Evolutionary conservation across 2,329 filamentous ascomycete genomes (phyloP).

Genomic region (Colletotrichum sp.): DNA sequence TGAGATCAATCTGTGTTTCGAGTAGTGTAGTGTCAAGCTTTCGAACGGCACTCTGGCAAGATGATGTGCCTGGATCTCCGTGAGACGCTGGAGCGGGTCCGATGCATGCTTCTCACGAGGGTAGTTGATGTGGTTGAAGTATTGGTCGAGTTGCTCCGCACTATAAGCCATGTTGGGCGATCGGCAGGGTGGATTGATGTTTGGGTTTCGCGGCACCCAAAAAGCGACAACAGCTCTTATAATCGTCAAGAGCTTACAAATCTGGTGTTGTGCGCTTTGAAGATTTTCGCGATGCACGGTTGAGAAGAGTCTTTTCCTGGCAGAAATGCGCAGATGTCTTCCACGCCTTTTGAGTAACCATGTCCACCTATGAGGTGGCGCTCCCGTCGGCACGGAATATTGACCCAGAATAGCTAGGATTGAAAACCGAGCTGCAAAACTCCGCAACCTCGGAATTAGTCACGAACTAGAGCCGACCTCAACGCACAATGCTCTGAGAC

Average conservation of each 20-base stretch:
- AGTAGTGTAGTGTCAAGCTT: constrained; percentile 57
- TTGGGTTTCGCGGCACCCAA: neutral
- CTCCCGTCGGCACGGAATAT: neutral
- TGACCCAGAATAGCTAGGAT: neutral
- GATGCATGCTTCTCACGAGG: constrained; percentile 22
- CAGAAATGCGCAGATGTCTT: neutral
- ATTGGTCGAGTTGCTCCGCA: constrained; percentile 30
- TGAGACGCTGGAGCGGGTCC: constrained; percentile 32
- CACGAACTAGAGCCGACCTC: neutral
- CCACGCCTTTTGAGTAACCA: neutral
- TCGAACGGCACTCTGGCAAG: constrained; percentile 59
- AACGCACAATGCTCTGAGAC: neutral
- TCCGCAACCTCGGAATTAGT: neutral
- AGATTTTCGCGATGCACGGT: neutral
- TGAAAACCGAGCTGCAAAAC: neutral
- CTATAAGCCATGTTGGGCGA: constrained; percentile 21
- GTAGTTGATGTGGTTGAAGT: constrained; percentile 33
- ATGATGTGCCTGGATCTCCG: constrained; percentile 40
- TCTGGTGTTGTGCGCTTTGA: neutral
- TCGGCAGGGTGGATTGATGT: neutral
- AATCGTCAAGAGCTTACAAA: neutral
- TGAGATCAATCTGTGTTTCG: constrained; percentile 33
- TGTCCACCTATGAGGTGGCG: neutral
- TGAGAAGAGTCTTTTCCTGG: neutral
- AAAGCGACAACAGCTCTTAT: neutral